Conservation (phyloP, 2,329 filamentous ascomycete species). For the Fusarium praegraminearum region DNA sequence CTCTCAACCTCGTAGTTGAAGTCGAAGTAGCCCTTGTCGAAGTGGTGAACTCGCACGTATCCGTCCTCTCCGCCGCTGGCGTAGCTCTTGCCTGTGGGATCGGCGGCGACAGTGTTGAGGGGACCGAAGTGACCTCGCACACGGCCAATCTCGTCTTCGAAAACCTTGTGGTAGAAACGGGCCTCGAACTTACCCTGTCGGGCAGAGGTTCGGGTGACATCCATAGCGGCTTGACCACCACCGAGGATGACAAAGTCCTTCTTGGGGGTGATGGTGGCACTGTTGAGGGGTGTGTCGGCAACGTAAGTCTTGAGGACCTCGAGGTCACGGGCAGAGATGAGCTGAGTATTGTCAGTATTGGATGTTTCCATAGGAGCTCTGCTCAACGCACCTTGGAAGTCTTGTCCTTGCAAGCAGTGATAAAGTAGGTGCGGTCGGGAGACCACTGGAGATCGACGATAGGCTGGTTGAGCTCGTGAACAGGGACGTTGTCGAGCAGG, state of each 20-base stretch:
- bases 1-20: slow-evolving; percentile 99
- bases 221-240: slow-evolving; percentile 98
- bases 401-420: slow-evolving; percentile 99
- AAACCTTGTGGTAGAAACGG: slow-evolving; percentile 99
- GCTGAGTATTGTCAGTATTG: slow-evolving; percentile 57
- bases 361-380: neutral
- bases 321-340: slow-evolving; percentile 87
- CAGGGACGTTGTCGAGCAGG: slow-evolving; percentile 80
- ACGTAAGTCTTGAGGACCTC: slow-evolving; percentile 92
- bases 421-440: slow-evolving; percentile 94
- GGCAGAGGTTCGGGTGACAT: slow-evolving; percentile 93
- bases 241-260: slow-evolving; percentile 99
- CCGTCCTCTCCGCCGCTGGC: slow-evolving; percentile 97
- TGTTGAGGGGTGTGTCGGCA: slow-evolving; percentile 96
- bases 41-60: slow-evolving; percentile 98
- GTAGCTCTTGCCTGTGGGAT: slow-evolving; percentile 92
- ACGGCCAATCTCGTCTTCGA: slow-evolving; percentile 98
- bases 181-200: slow-evolving; percentile 99
- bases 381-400: slow-evolving; percentile 77
- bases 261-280: slow-evolving; percentile 90
- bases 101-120: slow-evolving; percentile 94
- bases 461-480: slow-evolving; percentile 84
- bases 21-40: slow-evolving; percentile 98
- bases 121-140: slow-evolving; percentile 97
- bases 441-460: slow-evolving; percentile 98